These are phyloP conservation scores for Vachellia pachyceras DNA, from an alignment of 306 rosid genomes.

Conservation along the genomic window DNA sequence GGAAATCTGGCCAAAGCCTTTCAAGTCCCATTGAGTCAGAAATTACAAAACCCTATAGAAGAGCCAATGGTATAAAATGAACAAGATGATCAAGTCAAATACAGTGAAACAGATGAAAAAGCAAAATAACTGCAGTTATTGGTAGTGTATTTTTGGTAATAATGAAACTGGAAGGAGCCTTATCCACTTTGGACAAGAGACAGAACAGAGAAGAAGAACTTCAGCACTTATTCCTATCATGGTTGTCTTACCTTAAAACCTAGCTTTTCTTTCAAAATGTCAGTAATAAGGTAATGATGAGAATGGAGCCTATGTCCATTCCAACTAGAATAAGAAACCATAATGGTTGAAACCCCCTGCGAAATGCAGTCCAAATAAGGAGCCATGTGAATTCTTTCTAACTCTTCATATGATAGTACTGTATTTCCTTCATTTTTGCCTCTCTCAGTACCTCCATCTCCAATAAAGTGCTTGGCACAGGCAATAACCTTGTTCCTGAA, in stretches of 20 bases:
- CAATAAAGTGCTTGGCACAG: conserved; percentile 96
- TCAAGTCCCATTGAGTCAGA: conserved; percentile 88
- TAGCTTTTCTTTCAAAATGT: conserved; percentile 73
- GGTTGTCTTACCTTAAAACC: conserved; percentile 70
- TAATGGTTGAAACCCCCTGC: conserved; percentile 81
- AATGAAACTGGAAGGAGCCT: background rate
- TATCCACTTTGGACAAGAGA: background rate
- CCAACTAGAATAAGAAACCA: conserved; percentile 94
- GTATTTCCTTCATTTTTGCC: conserved; percentile 88
- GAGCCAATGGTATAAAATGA: conserved; percentile 21
- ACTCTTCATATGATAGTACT: conserved; percentile 63
- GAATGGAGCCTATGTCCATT: conserved; percentile 72
- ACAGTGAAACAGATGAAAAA: conserved; percentile 9
- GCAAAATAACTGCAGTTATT: conserved; percentile 7
- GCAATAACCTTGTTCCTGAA: conserved; percentile 81
- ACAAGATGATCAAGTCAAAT: background rate
- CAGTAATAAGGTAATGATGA: conserved; percentile 69
- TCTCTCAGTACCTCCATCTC: conserved; percentile 88
- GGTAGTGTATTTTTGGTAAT: background rate
- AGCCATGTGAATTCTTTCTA: conserved; percentile 82
- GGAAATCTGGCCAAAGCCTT: conserved; percentile 36
- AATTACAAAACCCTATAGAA: conserved; percentile 78
- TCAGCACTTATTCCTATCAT: background rate
- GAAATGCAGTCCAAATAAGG: conserved; percentile 89
- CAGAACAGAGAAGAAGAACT: conserved; percentile 7